These are phyloP conservation scores for Knoxdaviesia capensis DNA, from an alignment of 2,329 filamentous ascomycete genomes.

Conservation along the genomic window DNA sequence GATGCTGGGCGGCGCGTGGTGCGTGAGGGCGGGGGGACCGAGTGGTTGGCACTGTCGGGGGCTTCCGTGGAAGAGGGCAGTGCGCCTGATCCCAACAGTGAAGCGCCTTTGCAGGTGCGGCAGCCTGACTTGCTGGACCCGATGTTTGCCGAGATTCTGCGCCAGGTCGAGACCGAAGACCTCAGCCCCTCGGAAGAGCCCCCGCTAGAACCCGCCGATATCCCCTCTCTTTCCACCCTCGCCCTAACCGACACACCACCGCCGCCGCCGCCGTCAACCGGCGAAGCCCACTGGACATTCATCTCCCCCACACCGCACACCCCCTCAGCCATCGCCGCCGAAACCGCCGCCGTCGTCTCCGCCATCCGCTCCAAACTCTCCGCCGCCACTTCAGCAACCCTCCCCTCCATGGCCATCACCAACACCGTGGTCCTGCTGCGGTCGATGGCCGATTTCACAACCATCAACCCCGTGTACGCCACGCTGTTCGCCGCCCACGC, in stretches of 20 bases:
- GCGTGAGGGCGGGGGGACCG: slow-evolving; percentile 54
- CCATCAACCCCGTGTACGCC: slow-evolving; percentile 58
- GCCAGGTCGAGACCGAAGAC: slow-evolving; percentile 5
- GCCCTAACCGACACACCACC: no score
- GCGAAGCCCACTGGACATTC: slow-evolving; percentile 18
- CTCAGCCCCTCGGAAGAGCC: neutral
- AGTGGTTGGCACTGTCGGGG: slow-evolving; percentile 43
- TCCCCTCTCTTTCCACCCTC: slow-evolving; percentile 4
- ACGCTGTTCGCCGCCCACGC: slow-evolving; percentile 53
- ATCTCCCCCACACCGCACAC: no score
- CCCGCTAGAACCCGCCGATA: neutral
- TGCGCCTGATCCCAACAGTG: slow-evolving; percentile 3
- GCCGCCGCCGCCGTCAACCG: neutral
- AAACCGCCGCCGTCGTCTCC: slow-evolving; percentile 25
- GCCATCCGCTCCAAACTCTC: slow-evolving; percentile 18
- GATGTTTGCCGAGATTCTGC: slow-evolving; percentile 27
- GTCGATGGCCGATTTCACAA: slow-evolving; percentile 58
- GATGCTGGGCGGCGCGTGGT: slow-evolving; percentile 31
- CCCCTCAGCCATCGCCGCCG: slow-evolving; percentile 19
- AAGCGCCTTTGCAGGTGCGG: slow-evolving; percentile 16
- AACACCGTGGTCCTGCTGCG: slow-evolving; percentile 50
- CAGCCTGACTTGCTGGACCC: slow-evolving; percentile 48
- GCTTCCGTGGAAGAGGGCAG: slow-evolving; percentile 30
- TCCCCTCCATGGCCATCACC: slow-evolving; percentile 24
- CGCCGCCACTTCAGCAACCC: slow-evolving; percentile 9